Percentiles rank a stretch among this genome's conserved stretches.
Evolutionary conservation across 2,329 filamentous ascomycete species (phyloP).

Genomic region (Tympanopsis confertula): DNA sequence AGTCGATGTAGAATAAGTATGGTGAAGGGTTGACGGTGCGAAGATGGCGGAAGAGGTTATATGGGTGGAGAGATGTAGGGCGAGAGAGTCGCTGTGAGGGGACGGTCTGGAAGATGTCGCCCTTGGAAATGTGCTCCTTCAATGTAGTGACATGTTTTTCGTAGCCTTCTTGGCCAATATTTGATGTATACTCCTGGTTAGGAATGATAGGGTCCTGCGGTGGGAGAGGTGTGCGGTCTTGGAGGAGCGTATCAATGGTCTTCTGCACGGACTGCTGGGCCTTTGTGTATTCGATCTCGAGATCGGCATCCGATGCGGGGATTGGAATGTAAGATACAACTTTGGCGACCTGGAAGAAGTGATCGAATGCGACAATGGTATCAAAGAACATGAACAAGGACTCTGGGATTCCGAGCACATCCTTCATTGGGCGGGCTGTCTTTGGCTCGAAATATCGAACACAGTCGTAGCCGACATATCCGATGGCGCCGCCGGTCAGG

Average conservation of each 20-base stretch:
- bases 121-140: constrained; percentile 80
- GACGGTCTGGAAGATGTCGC: constrained; percentile 96
- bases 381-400: constrained; percentile 95
- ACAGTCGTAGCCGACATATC: constrained; percentile 95
- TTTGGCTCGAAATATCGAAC: constrained; percentile 96
- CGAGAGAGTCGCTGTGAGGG: constrained; percentile 87
- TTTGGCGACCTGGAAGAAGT: constrained; percentile 86
- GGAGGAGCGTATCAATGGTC: constrained; percentile 61
- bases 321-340: constrained; percentile 83
- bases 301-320: constrained; percentile 37
- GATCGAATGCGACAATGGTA: constrained; percentile 85
- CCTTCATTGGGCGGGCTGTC: constrained; percentile 79
- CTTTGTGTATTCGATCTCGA: constrained; percentile 60
- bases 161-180: constrained; percentile 81
- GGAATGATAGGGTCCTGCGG: constrained; percentile 61
- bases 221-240: constrained; percentile 66
- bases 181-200: constrained; percentile 74
- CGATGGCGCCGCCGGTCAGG: constrained; percentile 82
- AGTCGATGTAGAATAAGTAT: constrained; percentile 93
- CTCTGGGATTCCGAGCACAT: constrained; percentile 80
- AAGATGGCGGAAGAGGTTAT: constrained; percentile 94
- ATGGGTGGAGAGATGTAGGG: constrained; percentile 83
- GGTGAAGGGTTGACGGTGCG: constrained; percentile 96
- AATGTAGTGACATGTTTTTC: constrained; percentile 75
- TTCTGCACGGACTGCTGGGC: constrained; percentile 52